Conservation (phyloP, 441 rosid genomes). For the Gossypium schwendimanii region DNA sequence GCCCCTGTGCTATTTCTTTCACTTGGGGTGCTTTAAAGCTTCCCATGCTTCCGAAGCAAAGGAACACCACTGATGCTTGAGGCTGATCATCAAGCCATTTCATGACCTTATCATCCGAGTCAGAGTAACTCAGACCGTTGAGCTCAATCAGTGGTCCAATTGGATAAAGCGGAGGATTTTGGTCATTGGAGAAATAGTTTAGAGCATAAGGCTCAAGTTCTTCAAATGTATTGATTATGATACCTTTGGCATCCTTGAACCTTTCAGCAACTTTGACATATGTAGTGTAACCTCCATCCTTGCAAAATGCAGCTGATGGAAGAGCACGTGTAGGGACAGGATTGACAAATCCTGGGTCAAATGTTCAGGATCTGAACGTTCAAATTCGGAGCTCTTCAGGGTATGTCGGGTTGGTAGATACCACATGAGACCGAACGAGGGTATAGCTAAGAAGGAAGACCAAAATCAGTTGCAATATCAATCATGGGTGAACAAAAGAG, state of each 20-base stretch:
- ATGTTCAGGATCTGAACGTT: conserved; percentile 19
- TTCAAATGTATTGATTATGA: conserved; percentile 32
- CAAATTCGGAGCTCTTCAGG: conserved; percentile 13
- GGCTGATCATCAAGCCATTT: conserved; percentile 40
- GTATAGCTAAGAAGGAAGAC: conserved; percentile 36
- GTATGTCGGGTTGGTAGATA: conserved; percentile 24
- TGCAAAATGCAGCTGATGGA: conserved; percentile 23
- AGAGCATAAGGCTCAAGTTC: conserved; percentile 36
- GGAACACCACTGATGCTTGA: conserved; percentile 27
- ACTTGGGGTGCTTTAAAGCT: conserved; percentile 25
- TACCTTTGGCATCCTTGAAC: conserved; percentile 30
- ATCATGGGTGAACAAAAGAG: conserved; percentile 37
- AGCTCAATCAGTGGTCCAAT: conserved; percentile 49
- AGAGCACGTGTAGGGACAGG: conserved; percentile 32
- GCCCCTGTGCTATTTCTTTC: conserved; percentile 34
- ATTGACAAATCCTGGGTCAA: conserved; percentile 28
- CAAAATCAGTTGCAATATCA: conserved; percentile 22
- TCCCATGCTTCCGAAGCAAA: conserved; percentile 38
- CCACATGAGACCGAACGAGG: conserved; percentile 29
- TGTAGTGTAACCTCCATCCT: conserved; percentile 23
- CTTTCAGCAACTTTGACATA: conserved; percentile 26
- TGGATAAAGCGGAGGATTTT: conserved; percentile 28
- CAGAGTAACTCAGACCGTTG: conserved; percentile 35
- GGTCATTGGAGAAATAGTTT: conserved; percentile 16
- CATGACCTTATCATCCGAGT: conserved; percentile 28